Percentiles rank a stretch among this genome's conserved stretches.
phyloP scores from a whole-genome alignment of 2,329 filamentous ascomycete genomes.

The Alternaria gaisen region DNA sequence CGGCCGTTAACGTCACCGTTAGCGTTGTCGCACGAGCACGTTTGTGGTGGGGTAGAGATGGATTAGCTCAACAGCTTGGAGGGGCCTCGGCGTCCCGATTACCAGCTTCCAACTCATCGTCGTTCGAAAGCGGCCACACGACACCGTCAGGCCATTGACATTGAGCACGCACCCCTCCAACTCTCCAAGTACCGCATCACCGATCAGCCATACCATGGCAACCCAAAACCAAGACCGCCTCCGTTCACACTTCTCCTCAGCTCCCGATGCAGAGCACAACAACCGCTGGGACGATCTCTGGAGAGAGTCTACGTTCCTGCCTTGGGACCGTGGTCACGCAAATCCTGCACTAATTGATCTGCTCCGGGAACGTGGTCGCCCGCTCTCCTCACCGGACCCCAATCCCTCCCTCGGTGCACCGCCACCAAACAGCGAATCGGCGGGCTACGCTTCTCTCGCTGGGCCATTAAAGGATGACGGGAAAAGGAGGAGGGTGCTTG shows the following conservation, averaged over 20 bases:
- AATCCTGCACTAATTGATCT: conserved; percentile 67
- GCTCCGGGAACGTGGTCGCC: conserved; percentile 41
- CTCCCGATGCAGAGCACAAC: conserved; percentile 52
- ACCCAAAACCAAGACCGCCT: conserved; percentile 50
- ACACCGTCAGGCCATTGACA: background rate
- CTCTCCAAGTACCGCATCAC: background rate
- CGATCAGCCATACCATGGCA: conserved; percentile 21
- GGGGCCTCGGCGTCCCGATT: conserved; percentile 1
- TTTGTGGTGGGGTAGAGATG: conserved; percentile 7
- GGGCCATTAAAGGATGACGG: conserved; percentile 29
- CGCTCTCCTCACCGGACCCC: conserved; percentile 15
- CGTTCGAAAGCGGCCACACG: background rate
- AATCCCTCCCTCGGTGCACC: conserved; percentile 36
- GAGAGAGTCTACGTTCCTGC: conserved; percentile 52
- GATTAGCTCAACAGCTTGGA: conserved; percentile 1
- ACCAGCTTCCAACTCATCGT: background rate
- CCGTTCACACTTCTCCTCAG: conserved; percentile 54
- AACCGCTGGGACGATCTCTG: conserved; percentile 19
- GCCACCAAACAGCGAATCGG: conserved; percentile 8
- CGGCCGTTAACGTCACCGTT: background rate
- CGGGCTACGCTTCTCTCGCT: conserved; percentile 11
- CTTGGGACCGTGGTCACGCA: conserved; percentile 68
- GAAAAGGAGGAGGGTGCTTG: conserved; percentile 67
- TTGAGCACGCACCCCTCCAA: background rate
- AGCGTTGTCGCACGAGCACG: background rate